Evolutionary conservation across 805 yeast genomes (phyloP), one percentile per base, ranked within the genome.

Genomic region (Priceomyces melissophilus): DNA sequence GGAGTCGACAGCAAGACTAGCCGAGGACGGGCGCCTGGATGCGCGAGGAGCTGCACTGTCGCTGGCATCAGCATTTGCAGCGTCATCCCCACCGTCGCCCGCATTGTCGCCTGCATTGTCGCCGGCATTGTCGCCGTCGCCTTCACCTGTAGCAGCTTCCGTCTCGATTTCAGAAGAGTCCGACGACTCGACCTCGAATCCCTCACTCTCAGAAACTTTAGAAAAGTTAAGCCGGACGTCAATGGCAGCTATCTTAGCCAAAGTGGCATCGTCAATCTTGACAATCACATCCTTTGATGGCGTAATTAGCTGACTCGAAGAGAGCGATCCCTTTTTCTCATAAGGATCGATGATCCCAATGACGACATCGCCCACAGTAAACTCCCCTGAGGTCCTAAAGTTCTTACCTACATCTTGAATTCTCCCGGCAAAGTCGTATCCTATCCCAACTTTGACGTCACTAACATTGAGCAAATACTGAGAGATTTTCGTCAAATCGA

Each of bases 371-470:
- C 90, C 91, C 16, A 65, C 75, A 5, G 41, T 39, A 13, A 20
- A 33, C 10, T 43, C 43, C 14, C 37, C 51, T 17, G 46, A 43
- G 3, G 45, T 46, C 14, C 52, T 54, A 27, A 67, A 51, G n/a
- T 65, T 63, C 10, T 58, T 53, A 7, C 91, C 91, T 14, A 81
- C 78, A 23, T 73, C 71, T 3, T 69, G 67, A 23, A 85, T 64
- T 3, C 63, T 62, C 15, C 95, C 95, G 16, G 79, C 65, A 57
- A 76, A 85, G 47, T 83, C 90, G 50, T 84, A 75, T 1, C 93
- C 93, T 23, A 82, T 57, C 6, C 90, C 89, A 7, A 69, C 54
- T 48, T 79, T 73, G 42, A 73, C 76, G 31, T 78, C 75, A 30
- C 77, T 73, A 39, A 78, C 59, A 45, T 79, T 76, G 17, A 70